phyloP scores from a whole-genome alignment of 2,329 filamentous ascomycete genomes.

The Epicoccum nigrum region DNA sequence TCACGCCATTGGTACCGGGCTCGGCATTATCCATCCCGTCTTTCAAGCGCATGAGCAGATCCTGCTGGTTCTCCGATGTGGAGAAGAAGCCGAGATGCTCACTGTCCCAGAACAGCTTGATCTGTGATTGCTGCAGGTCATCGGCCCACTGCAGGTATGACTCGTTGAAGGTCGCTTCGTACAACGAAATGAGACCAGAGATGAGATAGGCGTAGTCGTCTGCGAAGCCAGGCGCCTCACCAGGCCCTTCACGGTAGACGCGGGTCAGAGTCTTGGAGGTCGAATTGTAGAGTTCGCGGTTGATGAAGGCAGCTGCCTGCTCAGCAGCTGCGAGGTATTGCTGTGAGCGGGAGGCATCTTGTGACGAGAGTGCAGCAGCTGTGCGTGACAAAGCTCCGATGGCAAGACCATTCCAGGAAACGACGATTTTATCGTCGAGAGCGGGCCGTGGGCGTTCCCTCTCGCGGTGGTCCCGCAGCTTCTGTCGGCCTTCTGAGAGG shows the following conservation, averaged over 20 bases:
- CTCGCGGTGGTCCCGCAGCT: slow-evolving; percentile 74
- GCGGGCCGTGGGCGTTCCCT: slow-evolving; percentile 76
- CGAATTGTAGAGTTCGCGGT: slow-evolving; percentile 72
- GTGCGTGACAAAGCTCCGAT: slow-evolving; percentile 82
- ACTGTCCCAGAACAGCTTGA: slow-evolving; percentile 76
- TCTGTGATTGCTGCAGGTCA: slow-evolving; percentile 78
- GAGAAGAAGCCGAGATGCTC: slow-evolving; percentile 71
- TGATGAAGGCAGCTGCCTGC: slow-evolving; percentile 74
- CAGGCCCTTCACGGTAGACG: slow-evolving; percentile 72
- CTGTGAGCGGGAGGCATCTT: slow-evolving; percentile 63
- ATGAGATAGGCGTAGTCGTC: slow-evolving; percentile 95
- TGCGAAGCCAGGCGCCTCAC: slow-evolving; percentile 75
- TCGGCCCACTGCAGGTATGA: slow-evolving; percentile 81
- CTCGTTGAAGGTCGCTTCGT: slow-evolving; percentile 80
- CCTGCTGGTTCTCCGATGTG: slow-evolving; percentile 65
- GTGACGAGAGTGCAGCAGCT: slow-evolving; percentile 67
- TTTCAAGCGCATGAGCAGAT: slow-evolving; percentile 85
- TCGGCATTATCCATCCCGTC: slow-evolving; percentile 93
- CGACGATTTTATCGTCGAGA: slow-evolving; percentile 86
- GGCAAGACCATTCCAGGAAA: slow-evolving; percentile 86
- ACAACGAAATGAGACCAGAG: slow-evolving; percentile 80
- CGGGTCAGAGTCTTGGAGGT: slow-evolving; percentile 69
- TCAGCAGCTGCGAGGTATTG: slow-evolving; percentile 70
- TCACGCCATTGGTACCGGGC: slow-evolving; percentile 86
- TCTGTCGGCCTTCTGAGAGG: slow-evolving; percentile 69